Conservation (phyloP, 2,329 filamentous ascomycete species). For the Stachybotrys chartarum region DNA sequence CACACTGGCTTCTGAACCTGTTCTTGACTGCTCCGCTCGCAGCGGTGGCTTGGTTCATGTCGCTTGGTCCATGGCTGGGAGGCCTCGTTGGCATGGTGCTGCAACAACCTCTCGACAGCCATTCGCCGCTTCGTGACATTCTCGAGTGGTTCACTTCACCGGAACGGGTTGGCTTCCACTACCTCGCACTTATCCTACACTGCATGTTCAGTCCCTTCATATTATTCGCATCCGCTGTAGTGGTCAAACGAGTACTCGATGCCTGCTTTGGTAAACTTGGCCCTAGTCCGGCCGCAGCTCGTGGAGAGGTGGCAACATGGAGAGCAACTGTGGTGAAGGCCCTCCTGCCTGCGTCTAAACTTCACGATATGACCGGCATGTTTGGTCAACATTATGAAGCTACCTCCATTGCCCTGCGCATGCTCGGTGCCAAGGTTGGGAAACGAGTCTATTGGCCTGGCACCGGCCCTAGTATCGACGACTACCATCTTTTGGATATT, state of each 20-base stretch:
- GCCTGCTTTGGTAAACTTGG: slow-evolving; percentile 27
- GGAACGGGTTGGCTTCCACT: slow-evolving; percentile 41
- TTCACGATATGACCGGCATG: slow-evolving; percentile 41
- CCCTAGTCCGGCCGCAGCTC: slow-evolving; percentile 19
- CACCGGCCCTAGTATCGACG: slow-evolving; percentile 43
- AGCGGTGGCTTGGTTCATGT: slow-evolving; percentile 30
- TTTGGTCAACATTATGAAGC: slow-evolving; percentile 49
- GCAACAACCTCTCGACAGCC: slow-evolving; percentile 20
- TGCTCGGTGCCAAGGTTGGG: slow-evolving; percentile 45
- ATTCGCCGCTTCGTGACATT: slow-evolving; percentile 30
- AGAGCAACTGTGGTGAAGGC: slow-evolving; percentile 34
- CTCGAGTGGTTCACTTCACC: slow-evolving; percentile 42
- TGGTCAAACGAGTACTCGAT: slow-evolving; percentile 34
- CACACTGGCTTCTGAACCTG: slow-evolving; percentile 36
- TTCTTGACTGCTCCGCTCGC: slow-evolving; percentile 35
- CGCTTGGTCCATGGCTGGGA: slow-evolving; percentile 36
- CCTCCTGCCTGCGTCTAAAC: slow-evolving; percentile 33
- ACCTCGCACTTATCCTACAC: slow-evolving; percentile 36
- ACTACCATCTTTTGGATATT: slow-evolving; percentile 48
- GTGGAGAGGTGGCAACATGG: slow-evolving; percentile 33
- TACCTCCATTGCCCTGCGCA: slow-evolving; percentile 41
- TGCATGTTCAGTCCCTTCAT: slow-evolving; percentile 34
- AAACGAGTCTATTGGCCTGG: slow-evolving; percentile 51
- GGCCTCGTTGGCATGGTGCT: slow-evolving; percentile 38
- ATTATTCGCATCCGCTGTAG: slow-evolving; percentile 32